Evolutionary conservation across 2,329 filamentous ascomycete genomes (phyloP).

Genomic region (Aciculosporium take): DNA sequence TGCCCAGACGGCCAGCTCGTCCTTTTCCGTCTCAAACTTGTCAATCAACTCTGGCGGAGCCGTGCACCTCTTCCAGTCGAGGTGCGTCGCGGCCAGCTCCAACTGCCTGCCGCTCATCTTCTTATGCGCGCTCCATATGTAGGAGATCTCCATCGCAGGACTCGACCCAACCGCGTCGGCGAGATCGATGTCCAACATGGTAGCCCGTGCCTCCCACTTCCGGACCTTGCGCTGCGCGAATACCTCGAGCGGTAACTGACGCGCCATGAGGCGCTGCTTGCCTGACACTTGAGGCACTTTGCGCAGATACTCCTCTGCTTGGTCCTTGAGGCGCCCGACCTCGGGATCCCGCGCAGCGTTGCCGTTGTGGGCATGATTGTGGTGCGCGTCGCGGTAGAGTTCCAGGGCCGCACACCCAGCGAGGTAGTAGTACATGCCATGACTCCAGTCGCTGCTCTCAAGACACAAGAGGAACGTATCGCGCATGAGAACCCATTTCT

Average conservation of each 20-base stretch:
- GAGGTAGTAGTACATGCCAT: conserved; percentile 79
- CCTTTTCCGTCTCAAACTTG: conserved; percentile 36
- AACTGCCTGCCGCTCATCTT: conserved; percentile 59
- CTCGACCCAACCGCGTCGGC: conserved; percentile 69
- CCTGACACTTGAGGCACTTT: conserved; percentile 62
- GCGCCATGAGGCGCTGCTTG: conserved; percentile 80
- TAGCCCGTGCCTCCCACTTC: conserved; percentile 74
- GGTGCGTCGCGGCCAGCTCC: conserved; percentile 43
- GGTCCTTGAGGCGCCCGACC: conserved; percentile 42
- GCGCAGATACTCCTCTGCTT: conserved; percentile 55
- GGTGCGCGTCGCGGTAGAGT: conserved; percentile 53
- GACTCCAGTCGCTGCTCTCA: conserved; percentile 81
- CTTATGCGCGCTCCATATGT: conserved; percentile 82
- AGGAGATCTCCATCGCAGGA: conserved; percentile 81
- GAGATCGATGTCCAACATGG: conserved; percentile 50
- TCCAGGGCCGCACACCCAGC: conserved; percentile 67
- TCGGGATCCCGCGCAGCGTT: conserved; percentile 21
- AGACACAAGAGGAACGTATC: conserved; percentile 61
- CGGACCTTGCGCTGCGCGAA: conserved; percentile 72
- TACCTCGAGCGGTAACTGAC: conserved; percentile 77
- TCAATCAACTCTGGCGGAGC: conserved; percentile 24
- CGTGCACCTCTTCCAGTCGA: conserved; percentile 52
- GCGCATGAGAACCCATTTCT: conserved; percentile 61
- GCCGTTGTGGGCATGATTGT: conserved; percentile 25
- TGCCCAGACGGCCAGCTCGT: conserved; percentile 50